Evolutionary conservation across 2,329 filamentous ascomycete species (phyloP), one percentile per base, ranked within the genome.

Genomic region (Penicillium sumatraense): DNA sequence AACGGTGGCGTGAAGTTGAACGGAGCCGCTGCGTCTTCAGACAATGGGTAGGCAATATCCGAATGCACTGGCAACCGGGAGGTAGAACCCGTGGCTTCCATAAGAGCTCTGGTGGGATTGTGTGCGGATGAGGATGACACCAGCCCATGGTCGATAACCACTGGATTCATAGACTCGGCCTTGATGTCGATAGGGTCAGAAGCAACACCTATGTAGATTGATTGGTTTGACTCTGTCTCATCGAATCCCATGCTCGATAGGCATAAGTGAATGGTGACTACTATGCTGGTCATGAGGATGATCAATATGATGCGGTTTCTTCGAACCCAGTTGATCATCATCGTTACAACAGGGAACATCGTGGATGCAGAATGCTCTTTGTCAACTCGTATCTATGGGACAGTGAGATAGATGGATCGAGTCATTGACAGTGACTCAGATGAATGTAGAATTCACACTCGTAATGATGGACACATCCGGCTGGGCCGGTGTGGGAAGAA

Each of bases 1-100:
- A 89, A 75, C 14, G 86, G 86, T 40, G 88, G 77, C 42, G 72
- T 67, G 70, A 83, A 87, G 27, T 56, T 52, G 9, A 44, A 44
- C 23, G 7, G 14, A 9, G 23, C n/a, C 41, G 21, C 8, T 14
- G 9, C 24, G 13, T 44, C 41, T 16, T n/a, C 24, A 18, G 41
- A 20, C 6, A 10, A 18, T 29, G 23, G n/a, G 16, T n/a, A 16
- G 18, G 2, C 24, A 14, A 24, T 14, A 18, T 44, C 24, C 7
- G 24, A 11, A 9, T 6, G 41, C 5, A n/a, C 14, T 44, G 41
- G 41, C 13, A 10, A n/a, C 13, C 23, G 8, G n/a, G 13, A 18
- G 3, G n/a, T 8, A 26, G 41, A 10, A n/a, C 24, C n/a, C 41
- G 14, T 18, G 18, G 20, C 9, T 13, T 14, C 8, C 21, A 41